Base-by-base conservation (phyloP, 2,329 filamentous ascomycete genomes). In the Periconia sp. region DNA sequence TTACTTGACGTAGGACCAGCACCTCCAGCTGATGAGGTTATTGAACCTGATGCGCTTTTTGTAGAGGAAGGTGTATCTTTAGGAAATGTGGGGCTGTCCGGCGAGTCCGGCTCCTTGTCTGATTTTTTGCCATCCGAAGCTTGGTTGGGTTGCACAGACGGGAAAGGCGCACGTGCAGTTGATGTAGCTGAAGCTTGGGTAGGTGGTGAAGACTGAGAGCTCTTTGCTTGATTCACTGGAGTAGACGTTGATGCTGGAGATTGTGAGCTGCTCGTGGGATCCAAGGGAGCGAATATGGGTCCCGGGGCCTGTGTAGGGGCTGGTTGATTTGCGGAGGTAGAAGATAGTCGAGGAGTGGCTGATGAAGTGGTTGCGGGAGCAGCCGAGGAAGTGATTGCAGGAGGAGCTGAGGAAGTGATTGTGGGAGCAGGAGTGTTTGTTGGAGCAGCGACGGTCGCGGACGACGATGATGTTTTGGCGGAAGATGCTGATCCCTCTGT, bases 351-450 rank as follows among this genome's bases (percentile, higher is more conserved):
- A n/a, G n/a, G n/a, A n/a, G n/a, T n/a, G n/a, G 47, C 18, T 27
- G 47, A 19, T 7, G 47, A 41, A 27, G 47, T 9, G 3, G 35
- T 2, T 14, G 9, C 3, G 3, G 47, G 17, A 20, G 46, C n/a
- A 23, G 20, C 33, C 13, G 33, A 13, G 6, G 33, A 37, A 37
- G 6, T 20, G 41, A 17, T 11, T 3, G 19, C 31, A 19, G 37
- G 18, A 3, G 49, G 23, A 27, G 49, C 42, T 42, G 18, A 33
- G 14, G 46, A 46, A 14, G 3, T 42, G 23, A 48, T 27, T 30
- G 51, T 27, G 20, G 50, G 27, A 41, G 51, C 37, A 35, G 51
- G 30, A 41, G 41, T 41, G 19, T 18, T 20, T 17, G 50, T 44
- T 27, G 33, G 13, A 13, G 11, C 33, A 37, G 33, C 11, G 11